Conservation (phyloP, 2,329 filamentous ascomycete genomes). For the Cytospora chrysosperma region DNA sequence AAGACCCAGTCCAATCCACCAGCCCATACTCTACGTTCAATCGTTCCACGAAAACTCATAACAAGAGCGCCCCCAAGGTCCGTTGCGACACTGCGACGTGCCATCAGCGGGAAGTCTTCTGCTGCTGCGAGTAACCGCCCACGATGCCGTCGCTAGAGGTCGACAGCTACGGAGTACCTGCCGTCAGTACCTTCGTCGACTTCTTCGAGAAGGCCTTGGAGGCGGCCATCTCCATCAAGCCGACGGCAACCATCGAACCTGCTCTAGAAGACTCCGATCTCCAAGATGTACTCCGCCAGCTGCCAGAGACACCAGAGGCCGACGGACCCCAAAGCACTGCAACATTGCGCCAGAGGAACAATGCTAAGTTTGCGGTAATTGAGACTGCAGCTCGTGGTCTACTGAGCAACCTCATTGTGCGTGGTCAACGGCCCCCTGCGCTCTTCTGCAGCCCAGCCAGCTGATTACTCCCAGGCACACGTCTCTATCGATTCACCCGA, state of each 20-base stretch:
- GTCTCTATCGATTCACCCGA: slow-evolving; percentile 73
- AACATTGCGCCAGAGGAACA: slow-evolving; percentile 31
- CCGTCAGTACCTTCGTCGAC: slow-evolving; percentile 51
- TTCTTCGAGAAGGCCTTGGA: slow-evolving; percentile 58
- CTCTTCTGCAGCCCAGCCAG: slow-evolving; percentile 32
- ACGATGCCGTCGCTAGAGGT: slow-evolving; percentile 51
- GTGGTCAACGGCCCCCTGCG: slow-evolving; percentile 31
- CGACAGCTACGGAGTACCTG: slow-evolving; percentile 48
- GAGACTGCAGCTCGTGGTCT: slow-evolving; percentile 81
- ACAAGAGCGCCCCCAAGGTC: not conserved
- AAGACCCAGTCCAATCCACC: not conserved
- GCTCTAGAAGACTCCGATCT: slow-evolving; percentile 70
- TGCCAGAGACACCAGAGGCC: slow-evolving; percentile 32
- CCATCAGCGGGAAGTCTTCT: slow-evolving; percentile 1
- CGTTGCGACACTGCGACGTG: slow-evolving; percentile 15
- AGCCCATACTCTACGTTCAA: not conserved
- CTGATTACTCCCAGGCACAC: slow-evolving; percentile 55
- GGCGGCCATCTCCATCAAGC: slow-evolving; percentile 59
- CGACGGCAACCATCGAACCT: slow-evolving; percentile 65
- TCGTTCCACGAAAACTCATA: not conserved
- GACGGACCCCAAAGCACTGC: slow-evolving; percentile 35
- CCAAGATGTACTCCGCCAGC: slow-evolving; percentile 44
- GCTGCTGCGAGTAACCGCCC: slow-evolving; percentile 7
- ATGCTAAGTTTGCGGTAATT: slow-evolving; percentile 66
- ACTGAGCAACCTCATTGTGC: slow-evolving; percentile 77